phyloP scores from a whole-genome alignment of 495 filamentous ascomycete species.

The Annulohypoxylon moriforme region DNA sequence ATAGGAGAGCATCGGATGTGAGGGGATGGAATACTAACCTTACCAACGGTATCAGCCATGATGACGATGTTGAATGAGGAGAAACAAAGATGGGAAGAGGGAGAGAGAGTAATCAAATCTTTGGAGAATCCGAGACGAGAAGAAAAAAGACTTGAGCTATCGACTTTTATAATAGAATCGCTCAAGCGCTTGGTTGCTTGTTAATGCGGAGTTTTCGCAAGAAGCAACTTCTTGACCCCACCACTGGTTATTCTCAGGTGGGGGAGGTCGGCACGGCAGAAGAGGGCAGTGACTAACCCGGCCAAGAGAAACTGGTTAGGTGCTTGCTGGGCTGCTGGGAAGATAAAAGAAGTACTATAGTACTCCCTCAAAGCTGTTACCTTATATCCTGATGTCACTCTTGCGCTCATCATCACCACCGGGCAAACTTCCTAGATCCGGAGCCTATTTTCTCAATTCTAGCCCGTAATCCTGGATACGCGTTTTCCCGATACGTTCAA shows the following conservation, averaged over 20 bases:
- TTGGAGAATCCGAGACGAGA: constrained; percentile 12
- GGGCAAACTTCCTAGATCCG: constrained; percentile 21
- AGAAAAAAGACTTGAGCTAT: constrained; percentile 26
- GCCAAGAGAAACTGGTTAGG: background rate
- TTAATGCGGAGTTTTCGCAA: constrained; percentile 42
- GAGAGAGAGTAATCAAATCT: constrained; percentile 11
- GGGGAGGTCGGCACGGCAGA: constrained; percentile 47
- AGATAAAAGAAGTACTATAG: constrained; percentile 16
- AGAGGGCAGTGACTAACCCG: constrained; percentile 25
- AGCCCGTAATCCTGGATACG: constrained; percentile 10
- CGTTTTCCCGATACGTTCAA: constrained; percentile 18
- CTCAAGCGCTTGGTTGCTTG: constrained; percentile 20
- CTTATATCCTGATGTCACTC: constrained; percentile 33
- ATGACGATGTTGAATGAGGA: constrained; percentile 22
- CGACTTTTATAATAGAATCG: constrained; percentile 40
- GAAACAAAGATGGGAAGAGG: constrained; percentile 1
- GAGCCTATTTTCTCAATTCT: constrained; percentile 8
- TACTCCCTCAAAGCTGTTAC: constrained; percentile 2
- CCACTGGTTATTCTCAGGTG: constrained; percentile 45
- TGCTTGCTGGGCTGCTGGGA: too few species aligned
- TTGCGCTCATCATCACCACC: constrained; percentile 25
- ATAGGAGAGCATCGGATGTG: constrained; percentile 2
- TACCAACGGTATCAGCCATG: constrained; percentile 62
- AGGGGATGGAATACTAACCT: constrained; percentile 49
- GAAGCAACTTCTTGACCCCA: constrained; percentile 39